Conservation (phyloP, 768 basidiomycete genomes). For the Tricholoma terreum region DNA sequence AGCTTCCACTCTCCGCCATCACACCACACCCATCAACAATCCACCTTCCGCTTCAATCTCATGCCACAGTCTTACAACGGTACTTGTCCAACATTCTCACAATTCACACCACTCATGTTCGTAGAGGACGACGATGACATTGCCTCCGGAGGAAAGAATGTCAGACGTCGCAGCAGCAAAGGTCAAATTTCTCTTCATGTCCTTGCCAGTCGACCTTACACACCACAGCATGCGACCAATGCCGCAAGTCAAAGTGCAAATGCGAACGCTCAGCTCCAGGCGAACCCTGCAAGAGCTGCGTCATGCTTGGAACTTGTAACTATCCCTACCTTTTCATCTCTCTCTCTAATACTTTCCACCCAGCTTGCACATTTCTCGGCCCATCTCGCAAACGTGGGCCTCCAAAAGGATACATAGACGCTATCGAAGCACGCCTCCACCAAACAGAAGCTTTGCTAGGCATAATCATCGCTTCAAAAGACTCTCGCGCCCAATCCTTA, state of each 20-base stretch:
- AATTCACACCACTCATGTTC: slow-evolving; percentile 31
- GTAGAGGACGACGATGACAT: slow-evolving; percentile 67
- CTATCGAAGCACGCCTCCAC: slow-evolving; percentile 87
- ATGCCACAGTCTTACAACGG: slow-evolving; percentile 26
- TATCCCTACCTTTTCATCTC: slow-evolving; percentile 5
- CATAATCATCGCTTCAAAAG: slow-evolving; percentile 60
- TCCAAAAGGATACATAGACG: slow-evolving; percentile 94
- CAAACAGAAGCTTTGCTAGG: slow-evolving; percentile 89
- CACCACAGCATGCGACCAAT: slow-evolving; percentile 76
- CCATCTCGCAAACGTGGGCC: slow-evolving; percentile 83
- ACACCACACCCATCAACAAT: slow-evolving; percentile 32
- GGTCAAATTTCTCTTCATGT: no score
- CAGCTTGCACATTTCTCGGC: slow-evolving; percentile 76
- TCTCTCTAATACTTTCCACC: slow-evolving; percentile 8
- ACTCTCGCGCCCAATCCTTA: slow-evolving; percentile 40
- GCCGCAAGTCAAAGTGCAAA: slow-evolving; percentile 87
- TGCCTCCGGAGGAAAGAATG: slow-evolving; percentile 45
- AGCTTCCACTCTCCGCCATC: slow-evolving; percentile 30
- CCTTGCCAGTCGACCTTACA: no score
- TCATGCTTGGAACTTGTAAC: slow-evolving; percentile 68
- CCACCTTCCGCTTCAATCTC: slow-evolving; percentile 31
- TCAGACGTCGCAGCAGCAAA: slow-evolving; percentile 77
- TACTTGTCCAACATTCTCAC: slow-evolving; percentile 17
- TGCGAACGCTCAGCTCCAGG: slow-evolving; percentile 65
- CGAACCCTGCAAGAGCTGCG: slow-evolving; percentile 74